Evolutionary conservation across 2,329 filamentous ascomycete genomes (phyloP).

Genomic region (Pestalotiopsis sp.): DNA sequence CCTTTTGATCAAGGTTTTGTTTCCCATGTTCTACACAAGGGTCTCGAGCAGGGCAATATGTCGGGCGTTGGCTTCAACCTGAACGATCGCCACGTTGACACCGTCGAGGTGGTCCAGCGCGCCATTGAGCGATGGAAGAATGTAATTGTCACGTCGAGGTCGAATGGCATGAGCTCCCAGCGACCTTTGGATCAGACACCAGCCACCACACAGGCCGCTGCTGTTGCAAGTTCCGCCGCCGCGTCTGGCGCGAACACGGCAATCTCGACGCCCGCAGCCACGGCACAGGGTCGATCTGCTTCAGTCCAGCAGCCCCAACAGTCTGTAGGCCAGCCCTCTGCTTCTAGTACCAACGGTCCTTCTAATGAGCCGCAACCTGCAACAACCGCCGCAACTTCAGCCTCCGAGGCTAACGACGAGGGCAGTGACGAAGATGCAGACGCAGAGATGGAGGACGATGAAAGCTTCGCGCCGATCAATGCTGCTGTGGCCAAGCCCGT

Average conservation of each 20-base stretch:
- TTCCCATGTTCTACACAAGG: constrained; percentile 48
- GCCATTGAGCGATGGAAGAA: constrained; percentile 66
- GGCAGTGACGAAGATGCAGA: constrained; percentile 48
- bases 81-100: constrained; percentile 55
- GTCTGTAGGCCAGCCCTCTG: constrained; percentile 22
- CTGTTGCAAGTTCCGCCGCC: constrained; percentile 24
- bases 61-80: constrained; percentile 47
- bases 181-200: constrained; percentile 45
- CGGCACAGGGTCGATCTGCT: constrained; percentile 18
- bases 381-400: constrained; percentile 32
- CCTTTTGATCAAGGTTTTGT: constrained; percentile 54
- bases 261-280: constrained; percentile 21
- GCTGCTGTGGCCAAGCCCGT: constrained; percentile 36
- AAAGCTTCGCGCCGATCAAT: constrained; percentile 55
- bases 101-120: constrained; percentile 53
- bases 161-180: constrained; percentile 53
- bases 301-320: constrained; percentile 22
- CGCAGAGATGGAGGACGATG: constrained; percentile 60
- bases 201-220: constrained; percentile 23
- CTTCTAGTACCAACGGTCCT: constrained; percentile 18
- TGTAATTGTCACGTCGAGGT: constrained; percentile 57
- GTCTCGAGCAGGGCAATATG: constrained; percentile 38
- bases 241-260: constrained; percentile 23
- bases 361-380: constrained; percentile 19
- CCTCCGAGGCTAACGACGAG: constrained; percentile 46